Evolutionary conservation across 768 basidiomycete species (phyloP), one percentile per base, ranked within the genome.

Genomic region (Suillus occidentalis): DNA sequence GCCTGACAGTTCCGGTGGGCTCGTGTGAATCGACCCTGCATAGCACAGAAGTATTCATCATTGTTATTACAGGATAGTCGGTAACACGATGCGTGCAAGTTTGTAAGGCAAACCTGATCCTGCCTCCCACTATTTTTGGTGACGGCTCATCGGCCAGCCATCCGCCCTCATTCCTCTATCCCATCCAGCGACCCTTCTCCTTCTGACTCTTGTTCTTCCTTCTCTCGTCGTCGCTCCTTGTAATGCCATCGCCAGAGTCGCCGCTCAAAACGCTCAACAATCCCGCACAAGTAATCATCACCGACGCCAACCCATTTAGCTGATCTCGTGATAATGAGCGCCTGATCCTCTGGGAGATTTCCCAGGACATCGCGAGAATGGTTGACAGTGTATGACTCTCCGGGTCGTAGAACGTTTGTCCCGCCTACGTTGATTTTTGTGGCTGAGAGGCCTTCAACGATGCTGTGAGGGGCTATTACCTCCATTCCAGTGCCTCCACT

Each of bases 301-400:
- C 76, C 75, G 6, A 89, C 83, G 1, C 91, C 89, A 1, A 82
- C 75, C 80, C 88, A 87, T 49, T 72, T 62, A 7, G 84, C 85
- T 0, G 81, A 89, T 22, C 82, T 80, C 25, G 72, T 72, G 0
- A 93, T 63, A 10, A 95, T 80, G 47, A 73, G 60, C 39, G 78
- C 79, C 66, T 85, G 85, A 56, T 85, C 85, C 6, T 71, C 77
- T 3, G 85, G 80, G 36, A 91, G 65, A 6, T 77, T 76, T 40
- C 93, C 93, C 34, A 85, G 76, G 60, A 85, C 78, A 68, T 95
- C 95, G n/a, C 80, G 79, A n/a, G 82, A 78, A 40, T 86, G 81
- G 78, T 87, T 93, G 57, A 94, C 84, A 58, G 78, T 78, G 77
- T 90, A 87, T 59, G 76, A 76, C 65, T 86, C 84, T 2, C 90